A percentile compares a stretch with the other conserved stretches of the same genome.
phyloP scores from a whole-genome alignment of 2,329 filamentous ascomycete genomes.

The Trichophyton rubrum region DNA sequence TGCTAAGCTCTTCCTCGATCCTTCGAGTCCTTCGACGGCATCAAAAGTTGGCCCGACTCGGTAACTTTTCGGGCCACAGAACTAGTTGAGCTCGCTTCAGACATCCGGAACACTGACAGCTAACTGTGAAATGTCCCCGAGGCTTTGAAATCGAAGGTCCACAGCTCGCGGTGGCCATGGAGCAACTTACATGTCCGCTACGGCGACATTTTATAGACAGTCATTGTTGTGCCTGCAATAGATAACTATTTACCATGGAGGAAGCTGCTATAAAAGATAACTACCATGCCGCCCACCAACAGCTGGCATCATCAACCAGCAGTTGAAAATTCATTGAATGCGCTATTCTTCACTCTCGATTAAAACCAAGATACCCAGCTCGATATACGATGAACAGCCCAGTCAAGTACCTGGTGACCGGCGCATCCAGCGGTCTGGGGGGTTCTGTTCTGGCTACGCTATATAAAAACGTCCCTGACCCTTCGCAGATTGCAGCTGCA shows the following conservation, averaged over 20 bases:
- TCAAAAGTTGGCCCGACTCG: background rate
- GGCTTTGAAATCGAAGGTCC: background rate
- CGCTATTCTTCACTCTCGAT: background rate
- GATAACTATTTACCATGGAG: background rate
- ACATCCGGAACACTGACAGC: background rate
- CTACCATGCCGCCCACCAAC: background rate
- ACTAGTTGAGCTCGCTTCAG: background rate
- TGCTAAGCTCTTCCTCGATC: no score
- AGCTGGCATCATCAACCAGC: background rate
- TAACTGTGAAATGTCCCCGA: background rate
- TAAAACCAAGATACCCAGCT: background rate
- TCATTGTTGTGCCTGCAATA: background rate
- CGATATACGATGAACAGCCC: background rate
- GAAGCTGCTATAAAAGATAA: background rate
- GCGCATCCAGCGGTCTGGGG: conserved; percentile 29
- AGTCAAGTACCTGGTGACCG: conserved; percentile 28
- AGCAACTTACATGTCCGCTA: background rate
- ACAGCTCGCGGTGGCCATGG: background rate
- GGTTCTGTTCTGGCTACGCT: conserved; percentile 24
- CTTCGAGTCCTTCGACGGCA: no score
- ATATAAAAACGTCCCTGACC: conserved; percentile 23
- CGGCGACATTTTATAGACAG: background rate
- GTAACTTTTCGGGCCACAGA: background rate
- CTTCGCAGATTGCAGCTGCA: conserved; percentile 39
- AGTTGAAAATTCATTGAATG: background rate